Conservation (phyloP, 176 grass and related monocot genomes). For the Pharus latifolius region DNA sequence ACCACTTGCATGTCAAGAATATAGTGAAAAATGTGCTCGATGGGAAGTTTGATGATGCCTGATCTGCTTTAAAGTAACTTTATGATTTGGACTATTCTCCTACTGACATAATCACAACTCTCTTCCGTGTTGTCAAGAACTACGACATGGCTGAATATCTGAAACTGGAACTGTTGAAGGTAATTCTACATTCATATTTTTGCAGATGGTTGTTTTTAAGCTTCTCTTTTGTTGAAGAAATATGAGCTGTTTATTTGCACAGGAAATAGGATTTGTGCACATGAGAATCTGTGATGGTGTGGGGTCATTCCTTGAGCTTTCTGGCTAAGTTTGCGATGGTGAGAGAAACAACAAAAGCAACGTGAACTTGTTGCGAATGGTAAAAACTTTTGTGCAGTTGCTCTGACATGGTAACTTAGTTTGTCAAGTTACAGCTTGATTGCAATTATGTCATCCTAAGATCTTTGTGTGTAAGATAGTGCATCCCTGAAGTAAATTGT, state of each 20-base stretch:
- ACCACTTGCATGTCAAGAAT: conserved; percentile 84
- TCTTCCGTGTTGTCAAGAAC: conserved; percentile 90
- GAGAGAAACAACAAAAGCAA: conserved; percentile 58
- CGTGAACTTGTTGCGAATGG: background rate
- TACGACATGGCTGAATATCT: conserved; percentile 96
- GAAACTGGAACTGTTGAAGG: conserved; percentile 92
- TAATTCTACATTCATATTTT: conserved; percentile 24
- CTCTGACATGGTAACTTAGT: background rate
- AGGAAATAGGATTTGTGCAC: conserved; percentile 95
- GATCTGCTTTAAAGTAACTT: conserved; percentile 67
- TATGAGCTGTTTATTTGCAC: background rate
- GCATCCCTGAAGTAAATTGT: background rate
- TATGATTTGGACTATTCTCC: conserved; percentile 92
- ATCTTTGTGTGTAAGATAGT: conserved; percentile 16
- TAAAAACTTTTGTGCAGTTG: background rate
- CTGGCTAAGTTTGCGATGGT: conserved; percentile 72
- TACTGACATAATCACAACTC: conserved; percentile 91
- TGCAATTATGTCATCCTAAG: background rate
- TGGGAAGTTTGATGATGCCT: conserved; percentile 76
- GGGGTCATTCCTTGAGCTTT: conserved; percentile 81
- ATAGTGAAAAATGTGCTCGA: conserved; percentile 83
- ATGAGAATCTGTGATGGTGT: conserved; percentile 99
- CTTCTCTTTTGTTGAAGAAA: background rate
- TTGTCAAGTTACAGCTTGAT: background rate
- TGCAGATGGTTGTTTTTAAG: background rate